Percentiles rank a stretch among this genome's conserved stretches.
phyloP scores from a whole-genome alignment of 495 filamentous ascomycete species.

The Tuber brumale region DNA sequence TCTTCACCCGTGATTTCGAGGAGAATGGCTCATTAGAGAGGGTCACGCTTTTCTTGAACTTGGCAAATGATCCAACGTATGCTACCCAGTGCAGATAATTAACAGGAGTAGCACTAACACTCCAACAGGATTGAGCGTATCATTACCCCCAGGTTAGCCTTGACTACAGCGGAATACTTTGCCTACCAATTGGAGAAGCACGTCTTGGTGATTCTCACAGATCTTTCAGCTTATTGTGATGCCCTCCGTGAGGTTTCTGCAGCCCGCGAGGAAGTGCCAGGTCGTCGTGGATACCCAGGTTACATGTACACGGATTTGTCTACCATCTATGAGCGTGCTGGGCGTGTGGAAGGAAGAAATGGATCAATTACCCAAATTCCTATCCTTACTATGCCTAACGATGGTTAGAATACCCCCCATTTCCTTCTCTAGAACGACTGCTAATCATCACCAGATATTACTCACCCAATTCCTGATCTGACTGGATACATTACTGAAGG shows the following conservation, averaged over 20 bases:
- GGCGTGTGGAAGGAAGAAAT: conserved; percentile 94
- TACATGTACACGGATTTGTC: conserved; percentile 99
- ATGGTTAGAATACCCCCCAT: conserved; percentile 52
- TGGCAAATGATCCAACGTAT: conserved; percentile 97
- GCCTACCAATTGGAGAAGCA: conserved; percentile 99
- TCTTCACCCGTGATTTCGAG: conserved; percentile 98
- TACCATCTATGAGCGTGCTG: conserved; percentile 98
- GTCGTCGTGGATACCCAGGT: conserved; percentile 98
- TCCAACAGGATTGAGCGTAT: conserved; percentile 89
- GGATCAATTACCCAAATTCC: conserved; percentile 99
- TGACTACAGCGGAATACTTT: conserved; percentile 99
- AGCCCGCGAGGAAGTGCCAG: conserved; percentile 97
- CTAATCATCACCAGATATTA: conserved; percentile 64
- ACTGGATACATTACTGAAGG: conserved; percentile 99
- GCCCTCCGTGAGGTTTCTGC: conserved; percentile 85
- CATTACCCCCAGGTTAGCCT: conserved; percentile 95
- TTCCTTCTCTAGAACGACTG: conserved; percentile 20
- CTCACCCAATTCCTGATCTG: conserved; percentile 96
- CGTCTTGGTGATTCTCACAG: conserved; percentile 95
- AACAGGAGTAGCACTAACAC: conserved; percentile 10
- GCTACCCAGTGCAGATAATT: conserved; percentile 27
- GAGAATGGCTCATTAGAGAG: conserved; percentile 99
- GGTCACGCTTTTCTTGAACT: conserved; percentile 93
- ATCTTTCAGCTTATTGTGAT: conserved; percentile 97
- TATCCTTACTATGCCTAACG: conserved; percentile 99